A percentile compares a stretch with the other conserved stretches of the same genome.
Evolutionary conservation across 2,329 filamentous ascomycete genomes (phyloP).

Genomic region (Zasmidium citrigriseum): DNA sequence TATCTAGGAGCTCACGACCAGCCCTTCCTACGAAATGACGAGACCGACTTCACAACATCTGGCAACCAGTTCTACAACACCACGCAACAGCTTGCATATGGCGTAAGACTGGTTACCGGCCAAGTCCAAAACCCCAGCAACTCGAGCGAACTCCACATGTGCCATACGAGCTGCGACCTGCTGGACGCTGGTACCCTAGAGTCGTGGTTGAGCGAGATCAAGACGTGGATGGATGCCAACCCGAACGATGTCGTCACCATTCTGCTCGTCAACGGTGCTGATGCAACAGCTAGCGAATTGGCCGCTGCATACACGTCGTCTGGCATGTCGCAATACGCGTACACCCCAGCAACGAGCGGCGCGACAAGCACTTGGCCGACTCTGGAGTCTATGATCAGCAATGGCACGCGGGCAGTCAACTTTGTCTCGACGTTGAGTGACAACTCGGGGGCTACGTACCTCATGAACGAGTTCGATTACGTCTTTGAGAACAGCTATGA

Average conservation of each 20-base stretch:
- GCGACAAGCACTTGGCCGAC: slow-evolving; percentile 74
- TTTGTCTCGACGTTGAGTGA: slow-evolving; percentile 81
- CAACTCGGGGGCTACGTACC: slow-evolving; percentile 70
- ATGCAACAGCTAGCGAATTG: slow-evolving; percentile 48
- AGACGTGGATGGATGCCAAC: slow-evolving; percentile 61
- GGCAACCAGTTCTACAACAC: slow-evolving; percentile 62
- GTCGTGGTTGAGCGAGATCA: slow-evolving; percentile 58
- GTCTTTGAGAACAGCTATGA: slow-evolving; percentile 50
- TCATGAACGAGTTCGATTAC: slow-evolving; percentile 55
- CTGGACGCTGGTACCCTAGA: slow-evolving; percentile 55
- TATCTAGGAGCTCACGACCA: slow-evolving; percentile 66
- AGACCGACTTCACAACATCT: slow-evolving; percentile 37
- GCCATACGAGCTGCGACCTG: slow-evolving; percentile 64
- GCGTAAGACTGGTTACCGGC: slow-evolving; percentile 65
- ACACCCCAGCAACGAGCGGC: slow-evolving; percentile 35
- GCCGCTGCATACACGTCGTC: slow-evolving; percentile 52
- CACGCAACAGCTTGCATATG: slow-evolving; percentile 59
- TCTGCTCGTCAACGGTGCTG: slow-evolving; percentile 73
- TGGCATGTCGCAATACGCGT: slow-evolving; percentile 49
- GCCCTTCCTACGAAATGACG: slow-evolving; percentile 48
- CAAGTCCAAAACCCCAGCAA: slow-evolving; percentile 59
- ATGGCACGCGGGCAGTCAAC: slow-evolving; percentile 54
- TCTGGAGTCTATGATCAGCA: slow-evolving; percentile 72
- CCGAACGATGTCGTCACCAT: slow-evolving; percentile 87
- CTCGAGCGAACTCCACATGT: slow-evolving; percentile 55